A percentile compares a stretch with the other conserved stretches of the same genome.
These are phyloP conservation scores for Neofusicoccum laricinum DNA, from an alignment of 2,329 filamentous ascomycete genomes.

Conservation along the genomic window DNA sequence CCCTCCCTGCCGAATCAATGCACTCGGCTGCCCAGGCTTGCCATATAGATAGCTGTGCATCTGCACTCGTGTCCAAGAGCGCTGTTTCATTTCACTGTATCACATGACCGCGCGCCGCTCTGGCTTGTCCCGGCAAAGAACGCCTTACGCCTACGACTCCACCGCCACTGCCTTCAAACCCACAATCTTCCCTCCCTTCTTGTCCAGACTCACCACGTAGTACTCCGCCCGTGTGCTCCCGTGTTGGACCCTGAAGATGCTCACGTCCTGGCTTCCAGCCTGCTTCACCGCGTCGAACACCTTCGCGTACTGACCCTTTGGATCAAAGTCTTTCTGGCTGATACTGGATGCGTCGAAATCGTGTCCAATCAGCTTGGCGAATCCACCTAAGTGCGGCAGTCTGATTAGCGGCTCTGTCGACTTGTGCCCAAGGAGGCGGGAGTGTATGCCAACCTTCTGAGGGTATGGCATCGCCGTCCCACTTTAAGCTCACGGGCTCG, in stretches of 20 bases:
- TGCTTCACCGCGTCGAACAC: constrained; percentile 67
- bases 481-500: constrained; percentile 68
- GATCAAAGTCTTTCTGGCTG: constrained; percentile 70
- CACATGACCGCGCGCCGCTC: background rate
- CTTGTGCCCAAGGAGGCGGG: constrained; percentile 24
- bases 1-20: background rate
- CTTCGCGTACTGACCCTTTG: constrained; percentile 64
- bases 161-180: constrained; percentile 76
- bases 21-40: background rate
- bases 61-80: background rate
- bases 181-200: constrained; percentile 61
- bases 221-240: constrained; percentile 69
- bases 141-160: constrained; percentile 50
- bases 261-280: constrained; percentile 61
- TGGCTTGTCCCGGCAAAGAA: background rate
- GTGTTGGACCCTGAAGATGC: constrained; percentile 69
- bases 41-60: background rate
- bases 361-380: constrained; percentile 64
- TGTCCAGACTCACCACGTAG: constrained; percentile 68
- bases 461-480: constrained; percentile 54
- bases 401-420: background rate
- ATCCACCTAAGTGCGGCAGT: constrained; percentile 54
- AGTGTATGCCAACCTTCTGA: constrained; percentile 37
- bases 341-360: constrained; percentile 58
- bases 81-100: background rate